Evolutionary conservation across 495 filamentous ascomycete genomes (phyloP), one percentile per base, ranked within the genome.

Genomic region (Cercophora sp.): DNA sequence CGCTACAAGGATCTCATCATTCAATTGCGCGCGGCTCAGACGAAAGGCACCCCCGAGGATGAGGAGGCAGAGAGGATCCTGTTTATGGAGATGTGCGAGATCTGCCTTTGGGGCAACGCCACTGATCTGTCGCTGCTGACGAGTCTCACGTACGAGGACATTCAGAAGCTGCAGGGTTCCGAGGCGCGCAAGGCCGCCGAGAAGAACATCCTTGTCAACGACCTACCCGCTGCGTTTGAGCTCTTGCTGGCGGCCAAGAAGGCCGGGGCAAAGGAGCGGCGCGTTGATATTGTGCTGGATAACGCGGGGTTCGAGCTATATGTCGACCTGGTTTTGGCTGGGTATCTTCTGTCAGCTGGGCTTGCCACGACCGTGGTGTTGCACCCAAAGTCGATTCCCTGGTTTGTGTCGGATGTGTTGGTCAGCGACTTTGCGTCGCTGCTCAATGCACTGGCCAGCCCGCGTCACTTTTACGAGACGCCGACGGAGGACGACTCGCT

Each of bases 61-160:
- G 85, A 85, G 22, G 78, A 87, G 53, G 85, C 86, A 0, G 86
- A 94, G 55, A 78, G 80, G 55, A 63, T 91, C 1, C 68, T 96
- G 15, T 98, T 98, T 68, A 79, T 73, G 2, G 93, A 96, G 67
- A 95, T 97, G 86, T 91, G 84, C 70, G 90, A 96, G 73, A 93
- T 96, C 56, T 96, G 93, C 62, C 79, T 97, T 16, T 97, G 93
- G 93, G 94, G 93, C 8, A 96, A 98, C 68, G 93, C 94, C 4
- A 97, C 92, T 0, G 94, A 97, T 58, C 78, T 97, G 15, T 95
- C 89, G 0, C 85, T 97, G 34, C 74, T 97, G 31, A 96, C 91
- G 0, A 87, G 82, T 54, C 80, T 97, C 47, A 87, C 88, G 1
- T 96, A 96, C 67, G 90, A 94, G 54, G 93, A 96, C 60, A 92